A percentile compares a stretch with the other conserved stretches of the same genome.
Conservation (phyloP, 257 asterid species). For the Solanum virginianum region DNA sequence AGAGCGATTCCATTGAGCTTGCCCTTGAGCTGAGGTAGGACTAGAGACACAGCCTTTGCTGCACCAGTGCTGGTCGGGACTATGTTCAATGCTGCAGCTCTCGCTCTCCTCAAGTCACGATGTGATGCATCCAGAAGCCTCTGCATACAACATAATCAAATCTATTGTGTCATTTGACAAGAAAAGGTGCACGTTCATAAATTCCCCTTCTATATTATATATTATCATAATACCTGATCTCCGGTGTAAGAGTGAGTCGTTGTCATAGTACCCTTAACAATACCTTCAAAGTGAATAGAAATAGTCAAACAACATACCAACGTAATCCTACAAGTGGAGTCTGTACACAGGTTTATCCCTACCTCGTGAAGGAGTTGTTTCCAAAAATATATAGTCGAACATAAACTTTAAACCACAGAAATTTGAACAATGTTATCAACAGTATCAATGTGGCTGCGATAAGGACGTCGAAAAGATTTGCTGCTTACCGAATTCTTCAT, state of each 20-base stretch:
- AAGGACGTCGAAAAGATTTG: not conserved
- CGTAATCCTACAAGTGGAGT: not conserved
- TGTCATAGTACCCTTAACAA: slow-evolving; percentile 95
- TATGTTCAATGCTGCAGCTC: slow-evolving; percentile 91
- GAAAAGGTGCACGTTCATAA: not conserved
- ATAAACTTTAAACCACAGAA: not conserved
- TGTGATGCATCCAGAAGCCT: slow-evolving; percentile 94
- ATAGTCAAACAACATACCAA: not conserved
- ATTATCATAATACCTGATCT: slow-evolving; percentile 50
- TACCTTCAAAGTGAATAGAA: slow-evolving; percentile 38
- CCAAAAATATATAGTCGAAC: not conserved
- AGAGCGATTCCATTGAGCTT: slow-evolving; percentile 91
- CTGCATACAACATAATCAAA: slow-evolving; percentile 19
- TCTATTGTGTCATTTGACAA: not conserved
- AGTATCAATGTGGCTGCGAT: not conserved
- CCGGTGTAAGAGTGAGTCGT: slow-evolving; percentile 98
- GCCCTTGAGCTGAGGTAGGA: slow-evolving; percentile 91
- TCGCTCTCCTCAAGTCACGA: slow-evolving; percentile 78
- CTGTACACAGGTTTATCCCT: not conserved
- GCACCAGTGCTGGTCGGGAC: slow-evolving; percentile 97
- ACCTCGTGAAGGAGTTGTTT: not conserved
- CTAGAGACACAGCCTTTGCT: slow-evolving; percentile 92
- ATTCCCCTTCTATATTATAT: not conserved
- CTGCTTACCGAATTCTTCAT: slow-evolving; percentile 65
- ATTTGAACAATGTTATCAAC: not conserved